Conservation (phyloP, 1,139 yeast genomes). For the Pichia sp. region DNA sequence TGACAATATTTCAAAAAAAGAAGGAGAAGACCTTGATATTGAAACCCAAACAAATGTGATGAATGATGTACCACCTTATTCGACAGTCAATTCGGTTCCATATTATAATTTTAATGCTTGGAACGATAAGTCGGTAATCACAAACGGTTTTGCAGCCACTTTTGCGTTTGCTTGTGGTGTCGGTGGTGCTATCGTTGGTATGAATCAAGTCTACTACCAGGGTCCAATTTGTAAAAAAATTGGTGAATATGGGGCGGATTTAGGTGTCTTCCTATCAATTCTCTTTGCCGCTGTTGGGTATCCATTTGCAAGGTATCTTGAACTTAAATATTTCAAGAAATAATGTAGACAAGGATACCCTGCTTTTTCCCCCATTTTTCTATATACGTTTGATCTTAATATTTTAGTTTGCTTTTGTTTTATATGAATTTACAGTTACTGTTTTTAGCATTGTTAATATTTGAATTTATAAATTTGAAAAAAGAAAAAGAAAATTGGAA, state of each 20-base stretch:
- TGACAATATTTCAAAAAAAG: no score
- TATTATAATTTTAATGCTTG: conserved; percentile 59
- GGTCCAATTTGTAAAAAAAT: conserved; percentile 62
- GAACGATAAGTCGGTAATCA: conserved; percentile 50
- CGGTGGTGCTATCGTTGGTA: conserved; percentile 81
- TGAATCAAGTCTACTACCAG: conserved; percentile 76
- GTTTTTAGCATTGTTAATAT: not conserved
- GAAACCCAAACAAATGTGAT: not conserved
- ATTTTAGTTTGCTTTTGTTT: no score
- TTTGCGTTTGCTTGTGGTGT: conserved; percentile 76
- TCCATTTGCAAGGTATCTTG: conserved; percentile 58
- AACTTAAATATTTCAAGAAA: conserved; percentile 33
- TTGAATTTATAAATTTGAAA: no score
- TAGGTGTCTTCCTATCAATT: conserved; percentile 78
- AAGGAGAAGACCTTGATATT: not conserved
- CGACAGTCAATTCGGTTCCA: conserved; percentile 19
- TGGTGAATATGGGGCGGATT: conserved; percentile 73
- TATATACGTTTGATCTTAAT: no score
- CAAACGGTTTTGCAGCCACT: conserved; percentile 72
- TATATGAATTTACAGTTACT: no score
- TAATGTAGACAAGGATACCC: no score
- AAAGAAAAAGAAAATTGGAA: no score
- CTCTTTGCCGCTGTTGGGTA: conserved; percentile 62
- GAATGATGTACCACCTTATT: conserved; percentile 13
- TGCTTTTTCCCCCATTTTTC: no score